A percentile compares a stretch with the other conserved stretches of the same genome.
These are phyloP conservation scores for Sugiyamaella paludigena DNA, from an alignment of 1,139 yeast genomes.

Conservation along the genomic window DNA sequence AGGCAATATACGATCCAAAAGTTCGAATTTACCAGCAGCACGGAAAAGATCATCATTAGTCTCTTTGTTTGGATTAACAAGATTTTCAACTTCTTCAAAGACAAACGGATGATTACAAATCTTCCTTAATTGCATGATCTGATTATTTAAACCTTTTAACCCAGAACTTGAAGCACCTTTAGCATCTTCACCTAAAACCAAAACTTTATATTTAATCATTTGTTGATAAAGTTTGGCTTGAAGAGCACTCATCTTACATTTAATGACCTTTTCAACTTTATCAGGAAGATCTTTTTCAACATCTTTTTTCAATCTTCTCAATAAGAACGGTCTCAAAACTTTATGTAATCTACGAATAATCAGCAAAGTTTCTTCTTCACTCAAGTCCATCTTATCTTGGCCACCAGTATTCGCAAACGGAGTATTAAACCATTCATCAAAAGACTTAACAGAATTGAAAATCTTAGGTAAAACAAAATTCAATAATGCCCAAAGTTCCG, in stretches of 20 bases:
- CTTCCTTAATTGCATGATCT: conserved; percentile 93
- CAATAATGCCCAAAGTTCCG: conserved; percentile 94
- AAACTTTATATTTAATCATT: conserved; percentile 84
- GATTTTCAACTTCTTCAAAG: conserved; percentile 87
- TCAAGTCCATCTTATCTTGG: conserved; percentile 87
- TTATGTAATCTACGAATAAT: conserved; percentile 94
- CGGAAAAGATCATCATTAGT: conserved; percentile 69
- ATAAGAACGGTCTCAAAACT: conserved; percentile 88
- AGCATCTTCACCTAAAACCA: conserved; percentile 68
- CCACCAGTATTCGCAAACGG: conserved; percentile 97
- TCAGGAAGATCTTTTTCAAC: conserved; percentile 96
- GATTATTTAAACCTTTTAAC: conserved; percentile 87
- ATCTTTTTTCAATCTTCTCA: conserved; percentile 93
- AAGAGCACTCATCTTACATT: conserved; percentile 88
- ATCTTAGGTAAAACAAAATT: conserved; percentile 94
- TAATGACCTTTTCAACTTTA: conserved; percentile 90
- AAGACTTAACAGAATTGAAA: conserved; percentile 96
- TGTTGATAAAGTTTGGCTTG: conserved; percentile 83
- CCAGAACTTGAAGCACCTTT: conserved; percentile 55
- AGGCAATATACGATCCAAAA: conserved; percentile 82
- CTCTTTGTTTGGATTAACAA: conserved; percentile 75
- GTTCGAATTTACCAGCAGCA: conserved; percentile 87
- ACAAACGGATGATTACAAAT: conserved; percentile 98
- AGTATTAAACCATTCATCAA: conserved; percentile 98
- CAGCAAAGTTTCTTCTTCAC: conserved; percentile 94